Evolutionary conservation across 352 stramenopile species (phyloP).

Genomic region (Globisporangium perplexum): DNA sequence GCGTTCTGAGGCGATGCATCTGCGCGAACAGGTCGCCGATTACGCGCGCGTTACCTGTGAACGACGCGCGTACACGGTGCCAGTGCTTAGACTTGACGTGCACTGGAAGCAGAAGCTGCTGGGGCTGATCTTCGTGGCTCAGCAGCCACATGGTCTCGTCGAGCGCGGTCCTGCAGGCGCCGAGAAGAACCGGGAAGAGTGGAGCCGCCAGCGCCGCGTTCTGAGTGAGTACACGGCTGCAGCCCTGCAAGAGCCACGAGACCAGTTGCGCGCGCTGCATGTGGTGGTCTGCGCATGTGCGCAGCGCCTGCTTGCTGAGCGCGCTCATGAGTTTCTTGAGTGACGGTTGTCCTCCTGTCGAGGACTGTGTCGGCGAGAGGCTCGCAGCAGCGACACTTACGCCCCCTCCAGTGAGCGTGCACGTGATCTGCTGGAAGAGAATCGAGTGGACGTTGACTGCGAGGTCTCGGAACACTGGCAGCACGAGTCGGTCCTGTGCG

Average conservation of each 20-base stretch:
- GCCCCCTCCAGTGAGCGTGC: conserved; percentile 14
- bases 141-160: conserved; percentile 53
- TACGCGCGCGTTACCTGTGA: conserved; percentile 12
- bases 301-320: conserved; percentile 44
- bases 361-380: conserved; percentile 4
- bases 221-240: conserved; percentile 30
- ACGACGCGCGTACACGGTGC: conserved; percentile 23
- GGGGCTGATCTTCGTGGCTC: conserved; percentile 17
- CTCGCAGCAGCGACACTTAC: conserved; percentile 1
- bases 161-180: conserved; percentile 22
- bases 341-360: background rate
- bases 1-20: conserved; percentile 18
- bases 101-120: conserved; percentile 26
- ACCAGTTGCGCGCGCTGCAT: conserved; percentile 33
- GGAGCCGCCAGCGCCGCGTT: conserved; percentile 32
- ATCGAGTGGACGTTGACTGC: conserved; percentile 49
- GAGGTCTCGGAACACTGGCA: conserved; percentile 35
- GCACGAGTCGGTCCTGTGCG: conserved; percentile 38
- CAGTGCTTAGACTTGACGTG: conserved; percentile 51
- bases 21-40: conserved; percentile 18
- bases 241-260: conserved; percentile 28
- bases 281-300: conserved; percentile 26
- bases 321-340: conserved; percentile 38
- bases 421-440: conserved; percentile 49
- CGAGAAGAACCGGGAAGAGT: conserved; percentile 41